A percentile compares a stretch with the other conserved stretches of the same genome.
phyloP scores from a whole-genome alignment of 2,329 filamentous ascomycete genomes.

The Scorias spongiosa region DNA sequence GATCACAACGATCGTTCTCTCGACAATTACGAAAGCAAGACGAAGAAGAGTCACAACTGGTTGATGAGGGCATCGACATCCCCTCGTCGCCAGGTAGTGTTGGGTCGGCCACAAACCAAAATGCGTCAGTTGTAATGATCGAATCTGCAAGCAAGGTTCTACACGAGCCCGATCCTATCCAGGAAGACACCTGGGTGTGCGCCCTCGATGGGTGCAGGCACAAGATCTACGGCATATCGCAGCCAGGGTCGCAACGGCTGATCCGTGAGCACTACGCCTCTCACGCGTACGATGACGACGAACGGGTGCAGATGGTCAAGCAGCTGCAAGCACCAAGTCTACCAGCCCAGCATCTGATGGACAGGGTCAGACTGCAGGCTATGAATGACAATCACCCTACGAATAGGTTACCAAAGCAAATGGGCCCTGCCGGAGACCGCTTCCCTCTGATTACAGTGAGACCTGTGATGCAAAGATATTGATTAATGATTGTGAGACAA shows the following conservation, averaged over 20 bases:
- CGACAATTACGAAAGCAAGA: background rate
- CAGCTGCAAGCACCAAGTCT: conserved; percentile 38
- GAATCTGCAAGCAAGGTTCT: conserved; percentile 11
- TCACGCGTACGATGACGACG: conserved; percentile 43
- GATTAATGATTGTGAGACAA: background rate
- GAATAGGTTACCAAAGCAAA: background rate
- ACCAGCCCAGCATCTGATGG: conserved; percentile 30
- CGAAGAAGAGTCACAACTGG: background rate
- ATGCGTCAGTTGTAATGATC: conserved; percentile 10
- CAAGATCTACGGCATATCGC: conserved; percentile 47
- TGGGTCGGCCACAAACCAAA: background rate
- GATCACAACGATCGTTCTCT: background rate
- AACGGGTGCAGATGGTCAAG: conserved; percentile 36
- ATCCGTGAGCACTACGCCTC: conserved; percentile 47
- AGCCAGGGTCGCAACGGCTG: conserved; percentile 37
- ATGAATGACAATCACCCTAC: conserved; percentile 1
- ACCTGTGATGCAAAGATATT: background rate
- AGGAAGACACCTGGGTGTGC: conserved; percentile 48
- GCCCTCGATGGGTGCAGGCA: conserved; percentile 48
- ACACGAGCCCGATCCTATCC: conserved; percentile 12
- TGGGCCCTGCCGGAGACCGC: background rate
- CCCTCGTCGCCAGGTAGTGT: conserved; percentile 12
- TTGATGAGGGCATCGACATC: conserved; percentile 22
- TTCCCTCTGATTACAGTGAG: background rate
- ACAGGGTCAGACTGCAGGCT: conserved; percentile 24